A percentile compares a stretch with the other conserved stretches of the same genome.
Conservation (phyloP, 192 early-diverging fungal species). For the Rhizophagus sp. region DNA sequence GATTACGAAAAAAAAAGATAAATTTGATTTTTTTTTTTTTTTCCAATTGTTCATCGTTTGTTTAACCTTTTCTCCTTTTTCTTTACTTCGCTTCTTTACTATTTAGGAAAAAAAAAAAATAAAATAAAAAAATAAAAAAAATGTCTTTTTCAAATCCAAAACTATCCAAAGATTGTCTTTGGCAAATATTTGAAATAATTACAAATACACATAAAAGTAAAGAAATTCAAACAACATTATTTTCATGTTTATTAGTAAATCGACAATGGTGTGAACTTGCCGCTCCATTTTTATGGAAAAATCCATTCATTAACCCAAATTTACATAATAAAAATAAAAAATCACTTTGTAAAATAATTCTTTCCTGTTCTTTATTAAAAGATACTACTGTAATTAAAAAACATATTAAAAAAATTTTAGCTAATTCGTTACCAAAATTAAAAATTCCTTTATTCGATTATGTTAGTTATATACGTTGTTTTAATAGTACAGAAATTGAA, state of each 20-base stretch:
- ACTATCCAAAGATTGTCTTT: background rate
- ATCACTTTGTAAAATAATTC: background rate
- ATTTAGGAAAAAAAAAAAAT: too few relatives aligned
- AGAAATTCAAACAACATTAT: background rate
- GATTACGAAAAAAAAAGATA: background rate
- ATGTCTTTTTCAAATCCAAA: background rate
- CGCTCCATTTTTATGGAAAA: background rate
- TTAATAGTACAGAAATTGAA: background rate
- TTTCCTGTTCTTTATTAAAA: background rate
- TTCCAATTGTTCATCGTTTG: background rate
- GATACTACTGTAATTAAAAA: background rate
- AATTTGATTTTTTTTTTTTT: background rate
- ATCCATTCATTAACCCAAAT: conserved; percentile 7
- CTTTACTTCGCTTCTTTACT: too few relatives aligned
- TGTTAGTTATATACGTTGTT: background rate
- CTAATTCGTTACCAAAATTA: background rate
- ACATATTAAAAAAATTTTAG: background rate
- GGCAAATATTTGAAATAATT: background rate
- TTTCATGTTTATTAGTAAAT: conserved; percentile 5
- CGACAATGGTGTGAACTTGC: conserved; percentile 13
- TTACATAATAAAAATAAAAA: background rate
- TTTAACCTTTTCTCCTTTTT: too few relatives aligned
- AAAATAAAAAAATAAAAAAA: background rate
- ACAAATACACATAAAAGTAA: background rate
- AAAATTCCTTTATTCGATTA: background rate